Evolutionary conservation across 2,329 filamentous ascomycete species (phyloP), one percentile per base, ranked within the genome.

Genomic region (Madurella fahalii): DNA sequence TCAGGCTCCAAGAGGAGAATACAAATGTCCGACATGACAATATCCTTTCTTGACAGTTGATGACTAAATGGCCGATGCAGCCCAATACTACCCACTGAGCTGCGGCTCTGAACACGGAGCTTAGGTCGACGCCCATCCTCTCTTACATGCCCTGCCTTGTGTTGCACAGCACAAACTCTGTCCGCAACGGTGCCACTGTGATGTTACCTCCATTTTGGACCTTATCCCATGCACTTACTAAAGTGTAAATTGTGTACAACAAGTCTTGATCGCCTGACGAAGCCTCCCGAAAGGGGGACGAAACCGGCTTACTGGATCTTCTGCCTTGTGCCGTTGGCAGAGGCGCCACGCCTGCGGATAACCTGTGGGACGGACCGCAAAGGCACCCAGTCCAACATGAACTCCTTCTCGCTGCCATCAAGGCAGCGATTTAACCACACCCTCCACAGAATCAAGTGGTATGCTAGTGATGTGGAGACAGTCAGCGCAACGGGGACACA

Each of bases 401-500:
- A 94, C 65, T 91, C 82, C 41, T 87, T 81, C 64, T 90, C 87
- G 44, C 78, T 78, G 3, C 84, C 82, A 58, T 91, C 89, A 47
- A 94, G 73, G 63, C 88, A 90, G 58, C 87, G 84, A 40, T 89
- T 82, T 16, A 94, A 77, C 86, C 89, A 93, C 25, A 92, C 84
- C 3, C 89, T 86, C 89, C 90, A 95, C 13, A 84, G 76, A 62
- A 95, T 90, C 67, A 93, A 90, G 66, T 86, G 87, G 69, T 95
- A 95, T 15, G 89, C 89, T 68, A 15, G 34, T 37, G 9, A 53
- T 40, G 12, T 34, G 18, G 37, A 13, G 16, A 16, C 25, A 20
- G 40, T 31, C n/a, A 55, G 25, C 34, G 34, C 30, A 32, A 34
- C 9, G 2, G 12, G 8, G 13, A 4, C n/a, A 47, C 25, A n/a